Evolutionary conservation across 139 green algal genomes (phyloP).

Genomic region (Chlamydomonas sp.): DNA sequence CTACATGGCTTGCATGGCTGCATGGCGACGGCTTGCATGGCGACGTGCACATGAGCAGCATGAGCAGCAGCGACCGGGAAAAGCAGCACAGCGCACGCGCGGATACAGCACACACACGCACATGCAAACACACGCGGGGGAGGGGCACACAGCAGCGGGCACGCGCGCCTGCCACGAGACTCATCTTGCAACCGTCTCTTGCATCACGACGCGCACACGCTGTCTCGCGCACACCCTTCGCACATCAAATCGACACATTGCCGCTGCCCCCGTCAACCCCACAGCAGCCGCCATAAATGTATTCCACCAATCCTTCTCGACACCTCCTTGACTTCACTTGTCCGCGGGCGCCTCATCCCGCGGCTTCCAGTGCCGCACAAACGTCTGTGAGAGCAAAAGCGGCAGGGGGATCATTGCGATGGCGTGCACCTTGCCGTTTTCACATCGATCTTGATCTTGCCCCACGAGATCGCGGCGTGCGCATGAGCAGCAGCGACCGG

Average conservation of each 20-base stretch:
- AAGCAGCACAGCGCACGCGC: background rate
- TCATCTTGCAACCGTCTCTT: too few relatives aligned
- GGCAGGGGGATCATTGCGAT: conserved; percentile 94
- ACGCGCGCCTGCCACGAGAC: too few relatives aligned
- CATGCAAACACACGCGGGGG: too few relatives aligned
- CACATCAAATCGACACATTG: too few relatives aligned
- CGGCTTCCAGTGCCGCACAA: conserved; percentile 64
- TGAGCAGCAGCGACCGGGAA: background rate
- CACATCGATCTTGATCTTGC: conserved; percentile 88
- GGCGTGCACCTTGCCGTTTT: conserved; percentile 69
- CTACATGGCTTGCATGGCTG: background rate
- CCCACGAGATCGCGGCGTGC: conserved; percentile 73
- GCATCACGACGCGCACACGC: too few relatives aligned
- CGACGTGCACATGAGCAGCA: background rate
- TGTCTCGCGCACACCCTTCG: too few relatives aligned
- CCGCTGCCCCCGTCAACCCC: too few relatives aligned
- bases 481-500: background rate
- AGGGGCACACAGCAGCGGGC: too few relatives aligned
- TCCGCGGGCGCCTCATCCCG: background rate
- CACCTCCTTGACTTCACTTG: background rate
- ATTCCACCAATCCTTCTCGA: too few relatives aligned
- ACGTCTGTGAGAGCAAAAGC: conserved; percentile 90
- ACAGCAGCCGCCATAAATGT: too few relatives aligned
- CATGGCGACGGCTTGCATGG: background rate
- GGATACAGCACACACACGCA: background rate